Evolutionary conservation across 148 eudicot genomes (phyloP).

Genomic region (Vaccinium corymbosum): DNA sequence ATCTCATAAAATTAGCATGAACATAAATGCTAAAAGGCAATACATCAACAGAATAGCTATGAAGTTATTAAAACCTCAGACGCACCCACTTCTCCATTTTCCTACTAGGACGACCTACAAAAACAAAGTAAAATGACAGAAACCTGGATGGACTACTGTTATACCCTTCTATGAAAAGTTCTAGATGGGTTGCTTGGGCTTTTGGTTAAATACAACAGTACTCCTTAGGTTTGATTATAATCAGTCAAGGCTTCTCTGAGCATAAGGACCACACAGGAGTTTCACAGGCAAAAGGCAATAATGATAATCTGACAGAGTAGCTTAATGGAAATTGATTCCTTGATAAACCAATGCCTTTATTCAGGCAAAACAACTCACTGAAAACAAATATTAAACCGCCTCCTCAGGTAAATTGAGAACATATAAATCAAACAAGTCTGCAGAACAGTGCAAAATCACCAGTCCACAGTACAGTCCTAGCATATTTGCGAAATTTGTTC

Average conservation of each 20-base stretch:
- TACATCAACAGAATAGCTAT: not conserved
- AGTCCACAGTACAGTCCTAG: not conserved
- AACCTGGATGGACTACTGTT: not conserved
- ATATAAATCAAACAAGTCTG: not conserved
- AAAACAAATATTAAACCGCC: not conserved
- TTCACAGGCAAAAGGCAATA: not conserved
- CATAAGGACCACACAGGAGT: not conserved
- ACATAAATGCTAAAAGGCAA: not conserved
- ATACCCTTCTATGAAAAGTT: not conserved
- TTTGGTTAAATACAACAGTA: not conserved
- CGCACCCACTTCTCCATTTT: not conserved
- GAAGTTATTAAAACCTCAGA: not conserved
- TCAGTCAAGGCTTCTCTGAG: not conserved
- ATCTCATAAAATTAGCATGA: not conserved
- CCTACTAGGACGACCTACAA: too few relatives aligned
- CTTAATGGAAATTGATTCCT: not conserved
- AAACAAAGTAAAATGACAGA: not conserved
- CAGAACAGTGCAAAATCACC: not conserved
- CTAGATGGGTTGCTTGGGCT: not conserved
- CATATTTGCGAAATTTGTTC: not conserved
- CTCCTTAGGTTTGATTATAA: not conserved
- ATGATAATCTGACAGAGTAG: not conserved
- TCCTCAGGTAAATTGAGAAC: not conserved
- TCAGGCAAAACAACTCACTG: not conserved
- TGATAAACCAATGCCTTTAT: not conserved